Base-by-base conservation (phyloP, 352 stramenopile genomes). In the Albugo candida region DNA sequence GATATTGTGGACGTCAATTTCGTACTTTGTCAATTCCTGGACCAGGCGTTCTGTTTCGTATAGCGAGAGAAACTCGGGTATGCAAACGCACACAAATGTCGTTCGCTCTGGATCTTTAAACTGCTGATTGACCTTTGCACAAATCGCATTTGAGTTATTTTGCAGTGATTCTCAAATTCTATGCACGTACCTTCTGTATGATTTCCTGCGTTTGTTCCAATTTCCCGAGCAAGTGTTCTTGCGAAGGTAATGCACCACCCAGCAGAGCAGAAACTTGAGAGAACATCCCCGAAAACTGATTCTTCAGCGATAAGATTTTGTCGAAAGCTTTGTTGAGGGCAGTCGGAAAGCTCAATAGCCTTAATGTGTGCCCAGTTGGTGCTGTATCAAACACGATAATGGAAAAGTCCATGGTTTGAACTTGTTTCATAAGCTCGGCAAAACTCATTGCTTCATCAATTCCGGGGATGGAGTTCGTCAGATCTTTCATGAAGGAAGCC, bases 361-460 rank as follows among this genome's bases (percentile, higher is more conserved):
- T 83, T 36, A 99, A 67, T 31, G 94, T 99, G 63, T 99, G 94
- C 37, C 94, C 94, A 6, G 94, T 99, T 0, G 94, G 94, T 37
- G 94, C 94, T 41, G 94, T 99, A 62, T 99, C 94, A 58, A 99
- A 98, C 45, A 98, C 92, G 41, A 99, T 96, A 8, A 97, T 86
- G 53, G 91, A 92, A 70, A 97, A 98, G 58, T 99, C 93, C 71
- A 98, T 94, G 50, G 74, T 87, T 64, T 98, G 92, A 36, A 97
- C 89, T 57, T 93, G 81, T 67, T 98, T 97, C 93, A 98, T 98
- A 45, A 99, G 77, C 67, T 98, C 93, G 12, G 86, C 92, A 69
- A 99, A 99, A 53, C 76, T 95, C 92, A 99, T 98, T 60, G 93
- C 93, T 52, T 99, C 95, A 63, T 98, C 95, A 63, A 99, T 98